Evolutionary conservation across 257 asterid species (phyloP).

Genomic region (Voacanga thouarsii): DNA sequence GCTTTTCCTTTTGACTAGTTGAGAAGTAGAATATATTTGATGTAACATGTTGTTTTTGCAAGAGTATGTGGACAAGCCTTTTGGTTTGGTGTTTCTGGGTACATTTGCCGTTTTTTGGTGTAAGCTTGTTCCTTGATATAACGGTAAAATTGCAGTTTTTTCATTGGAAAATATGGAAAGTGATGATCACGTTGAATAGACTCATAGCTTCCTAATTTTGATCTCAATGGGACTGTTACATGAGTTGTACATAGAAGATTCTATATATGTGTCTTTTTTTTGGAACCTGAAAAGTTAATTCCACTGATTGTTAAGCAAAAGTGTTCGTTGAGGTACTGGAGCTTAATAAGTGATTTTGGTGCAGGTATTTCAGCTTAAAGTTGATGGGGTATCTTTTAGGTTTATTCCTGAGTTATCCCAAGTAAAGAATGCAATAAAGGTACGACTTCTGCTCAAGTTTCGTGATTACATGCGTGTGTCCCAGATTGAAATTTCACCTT

Average conservation of each 20-base stretch:
- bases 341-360: slow-evolving; percentile 27
- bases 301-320: neutral
- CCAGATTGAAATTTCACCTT: neutral
- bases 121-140: neutral
- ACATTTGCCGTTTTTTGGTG: neutral
- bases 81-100: neutral
- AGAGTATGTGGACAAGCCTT: neutral
- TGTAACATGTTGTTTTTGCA: neutral
- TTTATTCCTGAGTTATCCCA: slow-evolving; percentile 89
- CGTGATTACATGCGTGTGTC: neutral
- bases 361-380: slow-evolving; percentile 85
- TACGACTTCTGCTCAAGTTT: slow-evolving; percentile 22
- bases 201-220: neutral
- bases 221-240: neutral
- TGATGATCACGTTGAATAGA: neutral
- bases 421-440: slow-evolving; percentile 77
- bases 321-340: neutral
- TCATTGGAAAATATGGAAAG: neutral
- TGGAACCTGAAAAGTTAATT: neutral
- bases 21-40: neutral
- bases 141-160: neutral
- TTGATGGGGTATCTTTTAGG: slow-evolving; percentile 88
- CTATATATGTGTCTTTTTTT: too few relatives aligned
- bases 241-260: neutral
- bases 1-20: neutral